Percentiles rank a stretch among this genome's conserved stretches.
Conservation (phyloP, 2,329 filamentous ascomycete species). For the Aspergillus eucalypticola region DNA sequence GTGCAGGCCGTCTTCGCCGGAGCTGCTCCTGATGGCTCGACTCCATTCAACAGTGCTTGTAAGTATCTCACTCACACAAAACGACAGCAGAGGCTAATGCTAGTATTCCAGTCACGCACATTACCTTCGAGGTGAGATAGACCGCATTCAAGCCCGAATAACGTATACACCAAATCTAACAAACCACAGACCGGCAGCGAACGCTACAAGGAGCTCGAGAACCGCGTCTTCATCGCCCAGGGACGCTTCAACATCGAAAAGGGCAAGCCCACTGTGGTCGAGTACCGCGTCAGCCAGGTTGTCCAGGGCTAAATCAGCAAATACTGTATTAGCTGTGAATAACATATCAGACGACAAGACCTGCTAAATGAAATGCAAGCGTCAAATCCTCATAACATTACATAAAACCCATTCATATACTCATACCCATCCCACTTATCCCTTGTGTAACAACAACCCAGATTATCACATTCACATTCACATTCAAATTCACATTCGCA, state of each 20-base stretch:
- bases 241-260: slow-evolving; percentile 43
- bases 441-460: background rate
- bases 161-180: background rate
- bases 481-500: too few species aligned
- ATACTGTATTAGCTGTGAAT: background rate
- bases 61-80: slow-evolving; percentile 16
- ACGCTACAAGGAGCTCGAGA: slow-evolving; percentile 45
- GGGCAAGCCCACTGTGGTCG: slow-evolving; percentile 40
- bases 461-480: background rate
- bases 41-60: slow-evolving; percentile 45
- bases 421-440: background rate
- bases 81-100: slow-evolving; percentile 5
- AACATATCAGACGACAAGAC: background rate
- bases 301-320: slow-evolving; percentile 20
- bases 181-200: slow-evolving; percentile 41
- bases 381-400: background rate
- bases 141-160: background rate
- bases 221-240: slow-evolving; percentile 42
- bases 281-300: slow-evolving; percentile 47
- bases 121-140: slow-evolving; percentile 38
- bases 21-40: slow-evolving; percentile 33
- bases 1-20: slow-evolving; percentile 37
- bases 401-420: too few species aligned
- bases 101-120: slow-evolving; percentile 33
- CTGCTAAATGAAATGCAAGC: background rate